phyloP scores from a whole-genome alignment of 2,329 filamentous ascomycete species.

The Botrytis fabae region DNA sequence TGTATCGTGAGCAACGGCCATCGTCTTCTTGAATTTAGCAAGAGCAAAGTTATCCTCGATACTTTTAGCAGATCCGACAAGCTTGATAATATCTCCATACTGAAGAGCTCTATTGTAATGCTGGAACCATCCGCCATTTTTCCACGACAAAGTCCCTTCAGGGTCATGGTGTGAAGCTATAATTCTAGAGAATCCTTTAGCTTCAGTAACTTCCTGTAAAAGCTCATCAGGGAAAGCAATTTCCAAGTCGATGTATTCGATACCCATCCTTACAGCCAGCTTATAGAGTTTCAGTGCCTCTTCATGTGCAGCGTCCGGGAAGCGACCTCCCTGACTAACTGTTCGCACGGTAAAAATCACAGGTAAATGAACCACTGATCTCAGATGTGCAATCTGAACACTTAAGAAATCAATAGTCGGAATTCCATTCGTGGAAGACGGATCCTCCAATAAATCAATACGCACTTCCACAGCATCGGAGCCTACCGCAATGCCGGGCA shows the following conservation, averaged over 20 bases:
- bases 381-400: conserved; percentile 77
- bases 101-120: conserved; percentile 89
- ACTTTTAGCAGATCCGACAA: conserved; percentile 76
- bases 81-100: conserved; percentile 90
- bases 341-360: conserved; percentile 93
- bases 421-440: conserved; percentile 52
- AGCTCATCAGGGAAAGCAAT: conserved; percentile 80
- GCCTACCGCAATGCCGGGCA: conserved; percentile 76
- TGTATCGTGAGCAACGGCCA: conserved; percentile 69
- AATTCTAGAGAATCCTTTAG: conserved; percentile 72
- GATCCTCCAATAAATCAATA: conserved; percentile 84
- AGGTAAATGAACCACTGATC: conserved; percentile 70
- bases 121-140: conserved; percentile 86
- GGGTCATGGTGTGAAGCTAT: conserved; percentile 97
- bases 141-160: conserved; percentile 76
- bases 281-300: conserved; percentile 73
- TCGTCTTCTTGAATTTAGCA: conserved; percentile 76
- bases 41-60: conserved; percentile 87
- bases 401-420: conserved; percentile 74
- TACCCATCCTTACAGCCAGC: conserved; percentile 76
- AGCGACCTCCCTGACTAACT: conserved; percentile 80
- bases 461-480: conserved; percentile 91
- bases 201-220: conserved; percentile 65
- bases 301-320: conserved; percentile 74
- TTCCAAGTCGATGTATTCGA: conserved; percentile 92